A percentile compares a stretch with the other conserved stretches of the same genome.
These are phyloP conservation scores for Lepidium aucheri DNA, from an alignment of 345 rosid species.

Conservation along the genomic window DNA sequence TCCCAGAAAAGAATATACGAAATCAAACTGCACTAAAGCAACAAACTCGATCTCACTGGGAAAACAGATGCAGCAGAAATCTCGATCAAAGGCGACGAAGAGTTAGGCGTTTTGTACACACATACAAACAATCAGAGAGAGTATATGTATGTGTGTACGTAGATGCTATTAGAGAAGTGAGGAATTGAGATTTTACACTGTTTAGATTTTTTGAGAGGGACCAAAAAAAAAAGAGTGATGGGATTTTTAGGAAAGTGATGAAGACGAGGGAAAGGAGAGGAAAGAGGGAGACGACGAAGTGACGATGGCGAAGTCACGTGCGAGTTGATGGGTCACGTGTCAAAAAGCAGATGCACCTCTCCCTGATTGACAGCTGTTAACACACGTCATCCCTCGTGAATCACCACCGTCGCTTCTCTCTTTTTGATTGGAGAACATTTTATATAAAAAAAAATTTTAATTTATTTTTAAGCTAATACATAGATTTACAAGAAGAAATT, in stretches of 20 bases:
- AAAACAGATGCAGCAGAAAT: conserved; percentile 3
- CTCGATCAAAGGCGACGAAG: conserved; percentile 5
- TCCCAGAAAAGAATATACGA: background rate
- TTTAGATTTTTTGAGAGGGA: background rate
- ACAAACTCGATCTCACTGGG: conserved; percentile 15
- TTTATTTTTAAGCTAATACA: too few relatives aligned
- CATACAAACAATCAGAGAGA: background rate
- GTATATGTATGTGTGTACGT: background rate
- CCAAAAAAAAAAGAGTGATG: background rate
- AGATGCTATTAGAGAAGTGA: background rate
- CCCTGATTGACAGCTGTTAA: conserved; percentile 47
- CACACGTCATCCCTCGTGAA: conserved; percentile 47
- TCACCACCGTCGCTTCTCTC: conserved; percentile 16
- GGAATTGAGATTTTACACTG: background rate
- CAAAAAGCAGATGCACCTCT: conserved; percentile 34
- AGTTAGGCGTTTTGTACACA: conserved; percentile 1
- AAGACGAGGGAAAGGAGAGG: conserved; percentile 19
- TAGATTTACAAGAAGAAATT: too few relatives aligned
- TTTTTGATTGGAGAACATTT: background rate
- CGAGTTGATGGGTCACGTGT: conserved; percentile 54
- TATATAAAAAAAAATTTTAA: too few relatives aligned
- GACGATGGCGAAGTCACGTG: conserved; percentile 26
- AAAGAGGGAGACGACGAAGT: conserved; percentile 16
- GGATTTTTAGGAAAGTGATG: conserved; percentile 24
- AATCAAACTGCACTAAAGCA: background rate